A percentile compares a stretch with the other conserved stretches of the same genome.
phyloP scores from a whole-genome alignment of 192 early-diverging fungal species.

The Haplosporangium gracile region DNA sequence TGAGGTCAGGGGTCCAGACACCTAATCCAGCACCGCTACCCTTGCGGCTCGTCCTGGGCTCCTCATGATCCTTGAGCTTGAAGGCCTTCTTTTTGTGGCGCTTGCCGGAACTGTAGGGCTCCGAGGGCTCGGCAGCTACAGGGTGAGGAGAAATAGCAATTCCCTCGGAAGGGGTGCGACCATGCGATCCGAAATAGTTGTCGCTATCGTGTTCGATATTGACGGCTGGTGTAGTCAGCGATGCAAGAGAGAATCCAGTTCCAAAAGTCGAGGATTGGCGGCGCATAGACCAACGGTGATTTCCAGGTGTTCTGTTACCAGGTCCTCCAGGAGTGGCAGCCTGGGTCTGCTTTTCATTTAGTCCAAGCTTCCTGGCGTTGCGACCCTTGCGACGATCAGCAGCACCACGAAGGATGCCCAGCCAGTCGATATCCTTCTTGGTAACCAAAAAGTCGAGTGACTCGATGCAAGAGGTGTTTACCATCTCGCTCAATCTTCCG shows the following conservation, averaged over 20 bases:
- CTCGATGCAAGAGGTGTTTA: slow-evolving; percentile 81
- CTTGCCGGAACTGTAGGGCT: slow-evolving; percentile 13
- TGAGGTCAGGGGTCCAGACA: slow-evolving; percentile 11
- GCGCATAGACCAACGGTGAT: slow-evolving; percentile 32
- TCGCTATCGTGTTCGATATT: slow-evolving; percentile 20
- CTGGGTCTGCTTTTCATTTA: slow-evolving; percentile 59
- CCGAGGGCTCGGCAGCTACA: slow-evolving; percentile 28
- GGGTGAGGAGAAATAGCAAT: slow-evolving; percentile 15
- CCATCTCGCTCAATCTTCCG: slow-evolving; percentile 76
- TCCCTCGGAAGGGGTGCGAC: slow-evolving; percentile 1
- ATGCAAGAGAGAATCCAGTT: slow-evolving; percentile 12
- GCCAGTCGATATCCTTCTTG: slow-evolving; percentile 65
- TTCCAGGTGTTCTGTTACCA: slow-evolving; percentile 48
- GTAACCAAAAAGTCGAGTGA: slow-evolving; percentile 83
- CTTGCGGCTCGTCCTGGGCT: slow-evolving; percentile 17
- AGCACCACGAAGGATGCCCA: slow-evolving; percentile 56
- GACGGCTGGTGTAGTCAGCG: slow-evolving; percentile 17
- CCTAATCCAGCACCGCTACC: slow-evolving; percentile 16
- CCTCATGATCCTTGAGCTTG: slow-evolving; percentile 61
- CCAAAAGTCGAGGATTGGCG: slow-evolving; percentile 12
- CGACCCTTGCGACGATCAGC: slow-evolving; percentile 23
- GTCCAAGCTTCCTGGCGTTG: slow-evolving; percentile 43
- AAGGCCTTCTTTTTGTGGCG: slow-evolving; percentile 47
- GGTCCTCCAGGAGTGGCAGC: slow-evolving; percentile 54
- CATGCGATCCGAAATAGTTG: slow-evolving; percentile 33